Base-by-base conservation (phyloP, 2,329 filamentous ascomycete species). In the Aureobasidium sp. region DNA sequence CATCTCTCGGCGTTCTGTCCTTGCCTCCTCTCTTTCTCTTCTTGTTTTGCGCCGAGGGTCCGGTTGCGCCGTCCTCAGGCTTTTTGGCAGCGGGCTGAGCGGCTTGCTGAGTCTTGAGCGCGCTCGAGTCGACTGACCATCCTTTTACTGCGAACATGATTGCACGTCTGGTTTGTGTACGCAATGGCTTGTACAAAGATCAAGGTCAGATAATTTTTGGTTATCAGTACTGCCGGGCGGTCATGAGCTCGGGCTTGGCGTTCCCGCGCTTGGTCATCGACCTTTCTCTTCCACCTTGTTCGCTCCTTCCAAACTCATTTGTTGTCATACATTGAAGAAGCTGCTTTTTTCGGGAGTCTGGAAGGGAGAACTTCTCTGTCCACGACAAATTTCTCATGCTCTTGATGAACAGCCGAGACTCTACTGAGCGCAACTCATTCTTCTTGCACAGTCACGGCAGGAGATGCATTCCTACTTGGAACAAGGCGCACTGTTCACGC, bases 101-200 rank as follows among this genome's bases (percentile, higher is more conserved):
- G 64, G 81, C 78, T 20, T 79, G 82, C 75, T 96, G 90, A 34
- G 84, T 76, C 75, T 90, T 91, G 66, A 95, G 83, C 58, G 78
- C 79, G 67, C 86, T 84, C 65, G 87, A 82, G 62, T 90, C 85
- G 39, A 97, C 81, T 42, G 90, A 90, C 92, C 93, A 97, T 68
- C 94, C 94, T 70, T 90, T 89, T 34, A 97, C 92, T 11, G 91
- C 87, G 75, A 97, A 97, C 93, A 97, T 93, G 14, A 25, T 58
- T 36, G 55, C 12, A 20, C 0, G 6, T 45, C 7, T 34, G 8
- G 8, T 1, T n/a, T 52, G n/a, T 25, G 49, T 27, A 2, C 17
- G 34, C 2, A 12, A 37, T 6, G 39, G 49, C 12, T 52, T 39
- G 6, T 27, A 11, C 12, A 2, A 2, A 15, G 7, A 36, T 52